Percentiles rank a stretch among this genome's conserved stretches.
phyloP scores from a whole-genome alignment of 2,329 filamentous ascomycete species.

The Neopestalotiopsis sp. region DNA sequence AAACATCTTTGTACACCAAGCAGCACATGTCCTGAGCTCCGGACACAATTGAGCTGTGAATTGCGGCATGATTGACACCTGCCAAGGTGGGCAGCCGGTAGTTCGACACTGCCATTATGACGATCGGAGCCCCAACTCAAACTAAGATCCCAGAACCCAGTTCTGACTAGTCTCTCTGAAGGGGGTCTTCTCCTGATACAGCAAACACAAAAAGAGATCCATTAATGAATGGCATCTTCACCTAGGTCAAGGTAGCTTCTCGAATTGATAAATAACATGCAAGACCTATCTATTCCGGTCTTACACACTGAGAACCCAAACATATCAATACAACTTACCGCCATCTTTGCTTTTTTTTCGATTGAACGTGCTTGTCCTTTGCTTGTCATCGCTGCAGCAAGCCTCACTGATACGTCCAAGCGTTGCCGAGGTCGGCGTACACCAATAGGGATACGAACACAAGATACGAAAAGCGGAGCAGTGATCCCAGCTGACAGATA shows the following conservation, averaged over 20 bases:
- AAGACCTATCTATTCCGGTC: background rate
- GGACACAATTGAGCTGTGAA: background rate
- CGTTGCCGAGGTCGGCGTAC: conserved; percentile 13
- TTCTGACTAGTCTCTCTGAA: background rate
- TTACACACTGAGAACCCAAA: background rate
- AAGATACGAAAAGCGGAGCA: conserved; percentile 19
- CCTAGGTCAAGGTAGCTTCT: conserved; percentile 10
- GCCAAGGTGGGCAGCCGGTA: conserved; percentile 20
- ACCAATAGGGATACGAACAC: conserved; percentile 3
- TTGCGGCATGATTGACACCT: conserved; percentile 16
- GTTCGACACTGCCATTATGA: conserved; percentile 18
- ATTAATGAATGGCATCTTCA: background rate
- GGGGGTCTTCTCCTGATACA: background rate
- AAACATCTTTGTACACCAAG: background rate
- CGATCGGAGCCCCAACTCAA: background rate
- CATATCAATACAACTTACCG: background rate
- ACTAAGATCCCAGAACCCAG: conserved; percentile 4
- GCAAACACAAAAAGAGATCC: background rate
- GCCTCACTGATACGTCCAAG: background rate
- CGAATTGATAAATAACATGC: background rate
- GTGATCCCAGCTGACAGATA: conserved; percentile 13
- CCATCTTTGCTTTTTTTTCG: background rate
- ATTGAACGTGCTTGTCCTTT: background rate
- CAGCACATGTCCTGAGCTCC: background rate
- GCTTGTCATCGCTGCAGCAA: conserved; percentile 2